phyloP scores from a whole-genome alignment of 2,329 filamentous ascomycete species.

The Didymella segeticola region DNA sequence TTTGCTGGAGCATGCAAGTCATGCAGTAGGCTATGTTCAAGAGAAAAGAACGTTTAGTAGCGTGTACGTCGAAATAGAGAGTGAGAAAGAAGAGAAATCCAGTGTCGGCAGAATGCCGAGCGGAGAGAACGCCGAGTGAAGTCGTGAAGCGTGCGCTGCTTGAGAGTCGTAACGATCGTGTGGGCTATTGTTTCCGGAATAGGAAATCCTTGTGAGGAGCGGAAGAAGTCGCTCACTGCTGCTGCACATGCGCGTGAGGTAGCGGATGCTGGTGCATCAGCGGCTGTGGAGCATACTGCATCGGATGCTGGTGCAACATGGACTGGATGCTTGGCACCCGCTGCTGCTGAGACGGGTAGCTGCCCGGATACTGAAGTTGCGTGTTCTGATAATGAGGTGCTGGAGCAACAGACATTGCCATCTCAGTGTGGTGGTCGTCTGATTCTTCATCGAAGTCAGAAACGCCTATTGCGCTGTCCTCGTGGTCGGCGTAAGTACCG shows the following conservation, averaged over 20 bases:
- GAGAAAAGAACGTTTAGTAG: background rate
- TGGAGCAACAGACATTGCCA: constrained; percentile 33
- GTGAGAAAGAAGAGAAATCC: constrained; percentile 17
- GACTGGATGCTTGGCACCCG: constrained; percentile 51
- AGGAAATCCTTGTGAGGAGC: background rate
- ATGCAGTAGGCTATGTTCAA: background rate
- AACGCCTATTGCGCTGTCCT: constrained; percentile 73
- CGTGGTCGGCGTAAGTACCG: constrained; percentile 57
- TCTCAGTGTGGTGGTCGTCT: constrained; percentile 41
- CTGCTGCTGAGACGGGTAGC: constrained; percentile 34
- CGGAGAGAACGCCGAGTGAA: constrained; percentile 11
- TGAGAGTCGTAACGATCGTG: constrained; percentile 15
- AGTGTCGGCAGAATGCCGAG: constrained; percentile 19
- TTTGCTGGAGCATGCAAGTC: background rate
- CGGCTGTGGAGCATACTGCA: constrained; percentile 29
- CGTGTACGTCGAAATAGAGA: background rate
- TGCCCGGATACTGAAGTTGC: constrained; percentile 23
- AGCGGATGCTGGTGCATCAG: constrained; percentile 23
- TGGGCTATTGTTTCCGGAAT: background rate
- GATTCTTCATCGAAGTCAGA: constrained; percentile 57
- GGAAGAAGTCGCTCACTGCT: constrained; percentile 3
- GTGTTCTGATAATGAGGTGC: constrained; percentile 24
- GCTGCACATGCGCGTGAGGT: constrained; percentile 11
- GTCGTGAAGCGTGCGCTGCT: constrained; percentile 5
- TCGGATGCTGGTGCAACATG: constrained; percentile 42